Percentiles rank a stretch among this genome's conserved stretches.
Evolutionary conservation across 768 basidiomycete genomes (phyloP).

Genomic region (Lactarius quietus): DNA sequence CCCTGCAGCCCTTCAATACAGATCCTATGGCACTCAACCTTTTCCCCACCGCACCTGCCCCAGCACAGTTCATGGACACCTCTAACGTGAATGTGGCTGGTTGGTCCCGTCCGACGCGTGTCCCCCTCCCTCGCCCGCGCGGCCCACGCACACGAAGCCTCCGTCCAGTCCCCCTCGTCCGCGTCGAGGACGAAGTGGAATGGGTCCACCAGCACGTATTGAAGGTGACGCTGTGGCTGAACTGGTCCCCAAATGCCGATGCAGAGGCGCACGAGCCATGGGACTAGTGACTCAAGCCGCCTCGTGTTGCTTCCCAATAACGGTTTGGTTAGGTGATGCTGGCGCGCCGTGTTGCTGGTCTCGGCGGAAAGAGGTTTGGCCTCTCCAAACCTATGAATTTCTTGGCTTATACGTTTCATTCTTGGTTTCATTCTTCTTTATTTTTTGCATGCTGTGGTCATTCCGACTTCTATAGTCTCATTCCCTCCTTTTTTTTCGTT

Average conservation of each 20-base stretch:
- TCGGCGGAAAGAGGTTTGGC: background rate
- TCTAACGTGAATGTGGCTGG: background rate
- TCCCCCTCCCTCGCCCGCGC: background rate
- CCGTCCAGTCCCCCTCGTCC: constrained; percentile 6
- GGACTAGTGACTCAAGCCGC: background rate
- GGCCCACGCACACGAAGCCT: no score
- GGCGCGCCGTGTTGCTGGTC: background rate
- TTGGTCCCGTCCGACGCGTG: no score
- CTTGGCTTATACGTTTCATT: background rate
- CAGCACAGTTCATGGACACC: background rate
- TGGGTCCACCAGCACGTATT: constrained; percentile 2
- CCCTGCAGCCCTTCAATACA: background rate
- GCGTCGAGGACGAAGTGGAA: constrained; percentile 5
- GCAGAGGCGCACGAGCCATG: background rate
- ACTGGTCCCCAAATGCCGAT: constrained; percentile 17
- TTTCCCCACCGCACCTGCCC: background rate
- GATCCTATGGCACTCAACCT: background rate
- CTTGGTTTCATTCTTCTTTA: background rate
- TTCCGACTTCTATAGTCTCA: background rate
- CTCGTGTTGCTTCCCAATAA: background rate
- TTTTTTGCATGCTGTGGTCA: background rate
- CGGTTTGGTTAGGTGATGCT: background rate
- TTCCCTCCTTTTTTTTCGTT: background rate
- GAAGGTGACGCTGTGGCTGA: constrained; percentile 12
- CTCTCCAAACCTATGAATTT: background rate